Evolutionary conservation across 768 basidiomycete species (phyloP), one percentile per base, ranked within the genome.

Genomic region (Clitopilus hobsonii): DNA sequence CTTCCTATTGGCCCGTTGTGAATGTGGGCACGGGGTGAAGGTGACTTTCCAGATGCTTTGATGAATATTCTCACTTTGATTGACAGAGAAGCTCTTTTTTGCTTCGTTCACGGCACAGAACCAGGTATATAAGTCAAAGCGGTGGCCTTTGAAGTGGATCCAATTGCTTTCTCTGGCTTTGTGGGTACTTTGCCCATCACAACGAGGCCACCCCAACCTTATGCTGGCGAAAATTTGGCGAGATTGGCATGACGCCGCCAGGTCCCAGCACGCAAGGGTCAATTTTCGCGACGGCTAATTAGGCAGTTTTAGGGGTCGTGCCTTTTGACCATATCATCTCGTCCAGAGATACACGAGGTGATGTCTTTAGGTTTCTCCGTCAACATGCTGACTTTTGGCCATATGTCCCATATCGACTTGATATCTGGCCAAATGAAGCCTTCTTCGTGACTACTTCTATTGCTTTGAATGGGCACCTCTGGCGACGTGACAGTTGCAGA

Each of bases 321-420:
- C 32, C 32, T 36, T n/a, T n/a, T n/a, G n/a, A n/a, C 32, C 32
- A 36, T 36, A 4, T 11, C 13, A n/a, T 36, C 13, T 36, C 13
- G 32, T 56, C 28, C 38, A 38, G 23, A 52, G 55, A 36, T 22
- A 23, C 26, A 38, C 38, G 20, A 51, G 11, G 25, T 56, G 55
- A 51, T 56, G 51, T 23, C 14, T 48, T 48, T 48, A 20, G 23
- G 22, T 26, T 48, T 23, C 47, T 48, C 47, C 32, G 32, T 11
- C 32, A 36, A 36, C 32, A 36, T 4, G n/a, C 32, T n/a, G 32
- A 4, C 8, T 4, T n/a, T n/a, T 36, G 32, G 32, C n/a, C n/a
- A 36, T 36, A 11, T 36, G 13, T 36, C 13, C 32, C 13, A 14
- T 11, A 14, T 4, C n/a, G 32, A 36, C 32, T n/a, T 14, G 32